Percentiles rank a stretch among this genome's conserved stretches.
Evolutionary conservation across 768 basidiomycete species (phyloP).

Genomic region (Phylloporus sp.): DNA sequence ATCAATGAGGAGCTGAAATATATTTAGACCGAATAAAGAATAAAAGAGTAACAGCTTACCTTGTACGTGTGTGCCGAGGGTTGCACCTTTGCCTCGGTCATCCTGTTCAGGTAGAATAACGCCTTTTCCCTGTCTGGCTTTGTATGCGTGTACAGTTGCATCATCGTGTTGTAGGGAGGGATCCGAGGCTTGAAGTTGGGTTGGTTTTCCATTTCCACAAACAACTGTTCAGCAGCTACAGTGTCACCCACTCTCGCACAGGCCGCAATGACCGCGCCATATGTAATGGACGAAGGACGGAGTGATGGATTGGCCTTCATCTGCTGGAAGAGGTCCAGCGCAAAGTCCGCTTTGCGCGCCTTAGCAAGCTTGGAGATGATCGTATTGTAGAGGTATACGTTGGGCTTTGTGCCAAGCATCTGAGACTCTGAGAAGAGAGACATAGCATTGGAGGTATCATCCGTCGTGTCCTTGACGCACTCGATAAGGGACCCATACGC

Average conservation of each 20-base stretch:
- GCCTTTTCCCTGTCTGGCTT: conserved; percentile 80
- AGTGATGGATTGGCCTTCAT: conserved; percentile 67
- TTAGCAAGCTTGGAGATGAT: conserved; percentile 94
- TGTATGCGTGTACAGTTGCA: conserved; percentile 92
- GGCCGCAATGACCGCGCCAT: conserved; percentile 90
- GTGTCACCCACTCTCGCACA: conserved; percentile 92
- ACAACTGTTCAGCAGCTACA: conserved; percentile 74
- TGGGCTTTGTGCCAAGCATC: conserved; percentile 64
- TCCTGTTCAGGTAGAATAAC: conserved; percentile 67
- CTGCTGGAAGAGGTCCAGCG: conserved; percentile 80
- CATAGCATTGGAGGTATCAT: conserved; percentile 87
- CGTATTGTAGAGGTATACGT: conserved; percentile 92
- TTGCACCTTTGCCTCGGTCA: conserved; percentile 54
- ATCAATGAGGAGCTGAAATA: conserved; percentile 74
- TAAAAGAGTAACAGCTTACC: conserved; percentile 36
- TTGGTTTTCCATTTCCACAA: conserved; percentile 75
- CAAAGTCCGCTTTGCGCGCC: conserved; percentile 89
- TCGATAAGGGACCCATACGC: conserved; percentile 91
- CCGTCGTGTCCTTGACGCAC: conserved; percentile 88
- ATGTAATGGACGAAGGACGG: conserved; percentile 81
- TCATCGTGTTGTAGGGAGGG: conserved; percentile 98
- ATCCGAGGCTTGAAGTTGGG: conserved; percentile 81
- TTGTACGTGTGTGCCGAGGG: conserved; percentile 96
- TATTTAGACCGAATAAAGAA: background rate
- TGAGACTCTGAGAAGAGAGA: conserved; percentile 79